Conservation (phyloP, 2,329 filamentous ascomycete genomes). For the Daldinia sp. region DNA sequence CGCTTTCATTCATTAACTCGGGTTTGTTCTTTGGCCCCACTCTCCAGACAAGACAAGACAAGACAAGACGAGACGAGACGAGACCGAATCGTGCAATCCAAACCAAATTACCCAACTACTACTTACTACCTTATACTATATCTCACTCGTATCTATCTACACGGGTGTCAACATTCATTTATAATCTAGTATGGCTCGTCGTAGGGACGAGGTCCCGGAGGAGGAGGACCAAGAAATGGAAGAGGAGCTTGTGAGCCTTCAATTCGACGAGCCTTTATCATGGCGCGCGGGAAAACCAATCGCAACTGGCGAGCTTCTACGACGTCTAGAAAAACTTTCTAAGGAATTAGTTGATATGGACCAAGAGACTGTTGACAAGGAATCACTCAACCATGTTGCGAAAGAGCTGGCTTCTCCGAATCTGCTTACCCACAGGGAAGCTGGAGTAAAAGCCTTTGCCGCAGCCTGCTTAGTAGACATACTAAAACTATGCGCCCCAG, state of each 20-base stretch:
- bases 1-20: constrained; percentile 14
- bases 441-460: constrained; percentile 89
- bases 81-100: background rate
- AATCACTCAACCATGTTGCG: constrained; percentile 86
- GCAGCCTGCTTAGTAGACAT: constrained; percentile 94
- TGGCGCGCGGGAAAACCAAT: constrained; percentile 95
- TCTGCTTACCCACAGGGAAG: constrained; percentile 90
- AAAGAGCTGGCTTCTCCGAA: constrained; percentile 86
- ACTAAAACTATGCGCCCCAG: constrained; percentile 89
- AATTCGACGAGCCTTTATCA: constrained; percentile 87
- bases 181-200: constrained; percentile 54
- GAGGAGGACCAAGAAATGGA: constrained; percentile 56
- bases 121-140: background rate
- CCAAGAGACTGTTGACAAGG: constrained; percentile 84
- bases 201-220: constrained; percentile 55
- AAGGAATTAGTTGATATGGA: constrained; percentile 88
- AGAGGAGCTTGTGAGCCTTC: constrained; percentile 63
- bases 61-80: constrained; percentile 14
- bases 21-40: constrained; percentile 12
- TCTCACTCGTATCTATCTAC: background rate
- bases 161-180: background rate
- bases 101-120: background rate
- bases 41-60: constrained; percentile 18
- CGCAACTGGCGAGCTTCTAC: constrained; percentile 82
- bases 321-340: constrained; percentile 82